Percentiles rank a stretch among this genome's conserved stretches.
These are phyloP conservation scores for Marasmius sp. DNA, from an alignment of 1,284 basidiomycete species.

Conservation along the genomic window DNA sequence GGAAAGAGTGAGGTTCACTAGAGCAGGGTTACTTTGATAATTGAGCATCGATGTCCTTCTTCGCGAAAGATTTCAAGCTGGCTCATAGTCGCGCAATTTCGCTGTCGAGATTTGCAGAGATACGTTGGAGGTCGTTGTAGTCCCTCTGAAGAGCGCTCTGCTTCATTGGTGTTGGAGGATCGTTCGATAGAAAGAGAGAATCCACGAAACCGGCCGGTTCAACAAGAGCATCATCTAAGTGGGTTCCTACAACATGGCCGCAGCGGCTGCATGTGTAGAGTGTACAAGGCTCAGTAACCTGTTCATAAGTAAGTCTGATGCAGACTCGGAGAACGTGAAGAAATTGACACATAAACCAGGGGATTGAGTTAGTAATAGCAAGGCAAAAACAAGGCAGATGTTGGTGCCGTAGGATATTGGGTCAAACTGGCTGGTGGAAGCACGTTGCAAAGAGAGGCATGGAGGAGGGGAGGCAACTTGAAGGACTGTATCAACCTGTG, in stretches of 20 bases:
- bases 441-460: too few relatives aligned
- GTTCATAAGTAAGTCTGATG: too few relatives aligned
- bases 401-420: too few relatives aligned
- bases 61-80: not conserved
- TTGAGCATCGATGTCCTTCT: not conserved
- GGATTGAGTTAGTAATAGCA: too few relatives aligned
- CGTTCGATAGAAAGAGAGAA: not conserved
- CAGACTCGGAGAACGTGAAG: too few relatives aligned
- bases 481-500: too few relatives aligned
- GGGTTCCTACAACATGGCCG: not conserved
- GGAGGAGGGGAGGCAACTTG: too few relatives aligned
- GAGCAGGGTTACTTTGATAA: not conserved
- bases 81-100: not conserved
- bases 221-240: not conserved
- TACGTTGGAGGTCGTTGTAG: not conserved
- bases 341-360: too few relatives aligned
- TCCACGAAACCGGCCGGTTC: not conserved
- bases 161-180: not conserved
- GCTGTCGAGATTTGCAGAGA: not conserved
- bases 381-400: too few relatives aligned
- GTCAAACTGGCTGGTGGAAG: too few relatives aligned
- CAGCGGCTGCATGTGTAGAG: not conserved
- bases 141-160: not conserved
- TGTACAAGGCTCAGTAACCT: not conserved
- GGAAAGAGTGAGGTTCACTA: not conserved